Percentiles rank a stretch among this genome's conserved stretches.
Conservation (phyloP, 495 filamentous ascomycete genomes). For the Symbiotaphrina buchneri region DNA sequence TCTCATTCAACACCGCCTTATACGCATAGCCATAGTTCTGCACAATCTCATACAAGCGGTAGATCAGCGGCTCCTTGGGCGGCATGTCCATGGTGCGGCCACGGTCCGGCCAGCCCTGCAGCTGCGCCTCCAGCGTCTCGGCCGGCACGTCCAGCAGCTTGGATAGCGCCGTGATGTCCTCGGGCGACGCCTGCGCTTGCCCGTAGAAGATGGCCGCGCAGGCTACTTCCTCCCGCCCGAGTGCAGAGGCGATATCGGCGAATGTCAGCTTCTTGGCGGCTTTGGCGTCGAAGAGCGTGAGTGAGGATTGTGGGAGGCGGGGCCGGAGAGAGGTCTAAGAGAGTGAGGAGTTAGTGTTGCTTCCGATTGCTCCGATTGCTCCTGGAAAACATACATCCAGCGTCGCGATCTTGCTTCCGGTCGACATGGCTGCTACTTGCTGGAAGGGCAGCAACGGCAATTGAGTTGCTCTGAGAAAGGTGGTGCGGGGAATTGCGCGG, state of each 20-base stretch:
- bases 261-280: slow-evolving; percentile 54
- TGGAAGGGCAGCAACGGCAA: too few species aligned
- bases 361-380: too few species aligned
- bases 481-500: too few species aligned
- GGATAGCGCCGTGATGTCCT: slow-evolving; percentile 56
- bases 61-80: slow-evolving; percentile 81
- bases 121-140: slow-evolving; percentile 30
- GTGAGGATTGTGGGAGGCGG: slow-evolving; percentile 42
- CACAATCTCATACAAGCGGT: slow-evolving; percentile 86
- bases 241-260: slow-evolving; percentile 47
- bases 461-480: too few species aligned
- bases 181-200: slow-evolving; percentile 55
- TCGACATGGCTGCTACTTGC: too few species aligned
- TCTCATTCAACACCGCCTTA: slow-evolving; percentile 94
- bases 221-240: slow-evolving; percentile 77
- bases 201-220: slow-evolving; percentile 91
- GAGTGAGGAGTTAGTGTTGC: too few species aligned
- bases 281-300: slow-evolving; percentile 71
- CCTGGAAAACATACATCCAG: too few species aligned
- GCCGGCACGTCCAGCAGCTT: slow-evolving; percentile 37
- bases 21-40: slow-evolving; percentile 97
- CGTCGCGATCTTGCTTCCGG: too few species aligned
- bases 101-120: slow-evolving; percentile 59
- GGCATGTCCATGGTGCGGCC: slow-evolving; percentile 81
- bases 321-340: slow-evolving; percentile 15